phyloP scores from a whole-genome alignment of 257 asterid genomes.

The Buddleja alternifolia region DNA sequence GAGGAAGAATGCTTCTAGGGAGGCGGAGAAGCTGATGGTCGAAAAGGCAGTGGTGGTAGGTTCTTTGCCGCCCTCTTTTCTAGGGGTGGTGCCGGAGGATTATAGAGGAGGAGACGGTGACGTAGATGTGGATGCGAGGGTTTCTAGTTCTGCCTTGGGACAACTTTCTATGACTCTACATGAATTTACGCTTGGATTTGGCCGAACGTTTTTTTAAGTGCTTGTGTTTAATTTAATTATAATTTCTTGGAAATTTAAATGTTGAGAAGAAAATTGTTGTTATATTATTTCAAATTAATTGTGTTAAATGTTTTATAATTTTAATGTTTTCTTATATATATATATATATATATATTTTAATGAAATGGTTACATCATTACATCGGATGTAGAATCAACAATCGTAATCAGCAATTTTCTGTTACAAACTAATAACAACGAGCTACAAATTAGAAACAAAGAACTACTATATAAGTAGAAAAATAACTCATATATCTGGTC shows the following conservation, averaged over 20 bases:
- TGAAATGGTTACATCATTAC: too few species aligned
- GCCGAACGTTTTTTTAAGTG: conserved; percentile 3
- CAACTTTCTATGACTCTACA: conserved; percentile 42
- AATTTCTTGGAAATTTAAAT: neutral
- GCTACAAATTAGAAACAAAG: too few species aligned
- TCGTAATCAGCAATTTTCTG: too few species aligned
- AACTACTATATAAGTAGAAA: too few species aligned
- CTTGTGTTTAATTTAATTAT: neutral
- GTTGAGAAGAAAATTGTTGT: neutral
- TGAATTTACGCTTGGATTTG: conserved; percentile 29
- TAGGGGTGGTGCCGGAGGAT: conserved; percentile 24
- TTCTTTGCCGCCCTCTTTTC: conserved; percentile 14
- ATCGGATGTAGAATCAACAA: too few species aligned
- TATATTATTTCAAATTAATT: neutral
- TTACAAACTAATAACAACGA: too few species aligned
- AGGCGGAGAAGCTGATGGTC: conserved; percentile 32
- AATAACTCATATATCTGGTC: too few species aligned
- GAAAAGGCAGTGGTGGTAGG: conserved; percentile 20
- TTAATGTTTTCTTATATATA: neutral
- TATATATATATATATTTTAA: too few species aligned
- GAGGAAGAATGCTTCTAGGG: conserved; percentile 31
- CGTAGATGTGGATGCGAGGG: conserved; percentile 3
- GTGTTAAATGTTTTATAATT: neutral
- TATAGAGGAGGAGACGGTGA: conserved; percentile 26
- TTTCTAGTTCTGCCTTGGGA: conserved; percentile 28